Evolutionary conservation across 2,329 filamentous ascomycete genomes (phyloP), one percentile per base, ranked within the genome.

Genomic region (Penicillium olsonii): DNA sequence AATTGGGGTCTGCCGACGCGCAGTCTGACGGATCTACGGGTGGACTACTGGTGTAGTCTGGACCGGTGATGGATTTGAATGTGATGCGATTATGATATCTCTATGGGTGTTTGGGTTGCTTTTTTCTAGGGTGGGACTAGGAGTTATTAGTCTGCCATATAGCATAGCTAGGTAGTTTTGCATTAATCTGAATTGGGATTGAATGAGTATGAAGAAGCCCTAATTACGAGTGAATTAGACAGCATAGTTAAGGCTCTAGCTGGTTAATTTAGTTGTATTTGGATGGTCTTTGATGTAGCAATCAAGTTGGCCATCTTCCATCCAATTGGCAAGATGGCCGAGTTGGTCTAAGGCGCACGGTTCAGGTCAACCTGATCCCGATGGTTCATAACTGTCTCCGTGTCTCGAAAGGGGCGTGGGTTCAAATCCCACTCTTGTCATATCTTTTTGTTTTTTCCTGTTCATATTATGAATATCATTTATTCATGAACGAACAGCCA

Each of bases 1-100:
- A 63, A 68, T 17, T 75, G 70, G 69, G 71, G 73, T 0, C 49
- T 72, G 37, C 63, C 65, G 17, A 60, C 64, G 2, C 60, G 63
- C 14, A 65, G 54, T 43, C 48, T 72, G 20, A 55, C 63, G 5
- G 68, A 68, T 29, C 60, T 68, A 54, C 61, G 62, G 20, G 51
- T 68, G 38, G 63, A 68, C 26, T 65, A 57, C 12, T 56, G 46
- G 54, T 56, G 41, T 31, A 52, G 58, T 4, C 5, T 54, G 42
- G 56, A 62, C n/a, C 45, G 46, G 26, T 60, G 35, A 31, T 24
- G 22, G 22, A 24, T 24, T 4, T 4, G 17, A 20, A 11, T 11
- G 11, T 20, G 34, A 22, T 27, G 39, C 43, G 35, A 35, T 40
- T 35, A 49, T 49, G 42, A 49, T 12, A 18, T 35, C n/a, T n/a